phyloP scores from a whole-genome alignment of 805 yeast genomes.

The Lachancea fermentati region DNA sequence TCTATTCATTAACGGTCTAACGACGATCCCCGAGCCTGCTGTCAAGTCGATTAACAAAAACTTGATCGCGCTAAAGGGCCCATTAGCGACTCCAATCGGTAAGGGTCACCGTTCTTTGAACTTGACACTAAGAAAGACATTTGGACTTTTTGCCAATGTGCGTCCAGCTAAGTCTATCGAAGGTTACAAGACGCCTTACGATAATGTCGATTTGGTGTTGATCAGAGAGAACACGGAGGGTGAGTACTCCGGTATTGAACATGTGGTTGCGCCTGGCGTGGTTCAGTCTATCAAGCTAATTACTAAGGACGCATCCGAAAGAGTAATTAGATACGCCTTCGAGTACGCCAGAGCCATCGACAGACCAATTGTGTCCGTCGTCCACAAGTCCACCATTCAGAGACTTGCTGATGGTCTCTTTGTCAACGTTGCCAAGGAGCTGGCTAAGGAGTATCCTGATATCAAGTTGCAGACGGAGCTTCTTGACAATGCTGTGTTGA shows the following conservation, averaged over 20 bases:
- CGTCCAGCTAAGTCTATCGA: constrained; percentile 93
- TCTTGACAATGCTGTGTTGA: constrained; percentile 92
- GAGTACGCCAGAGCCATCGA: constrained; percentile 89
- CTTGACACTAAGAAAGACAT: constrained; percentile 95
- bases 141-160: constrained; percentile 92
- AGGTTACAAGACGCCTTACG: constrained; percentile 81
- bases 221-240: constrained; percentile 99
- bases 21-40: constrained; percentile 89
- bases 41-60: constrained; percentile 89
- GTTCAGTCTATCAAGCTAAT: constrained; percentile 96
- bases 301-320: constrained; percentile 93
- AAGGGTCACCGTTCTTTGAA: constrained; percentile 98
- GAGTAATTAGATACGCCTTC: constrained; percentile 93
- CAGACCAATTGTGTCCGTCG: constrained; percentile 86
- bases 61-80: constrained; percentile 95
- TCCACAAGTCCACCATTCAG: constrained; percentile 98
- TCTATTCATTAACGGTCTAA: constrained; percentile 80
- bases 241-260: constrained; percentile 99
- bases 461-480: constrained; percentile 77
- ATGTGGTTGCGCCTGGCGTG: constrained; percentile 95
- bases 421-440: constrained; percentile 83
- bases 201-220: constrained; percentile 86
- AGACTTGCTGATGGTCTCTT: constrained; percentile 97
- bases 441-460: constrained; percentile 89
- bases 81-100: constrained; percentile 97